Percentiles rank a stretch among this genome's conserved stretches.
Conservation (phyloP, 2,329 filamentous ascomycete genomes). For the Dactylellina parvicollis region DNA sequence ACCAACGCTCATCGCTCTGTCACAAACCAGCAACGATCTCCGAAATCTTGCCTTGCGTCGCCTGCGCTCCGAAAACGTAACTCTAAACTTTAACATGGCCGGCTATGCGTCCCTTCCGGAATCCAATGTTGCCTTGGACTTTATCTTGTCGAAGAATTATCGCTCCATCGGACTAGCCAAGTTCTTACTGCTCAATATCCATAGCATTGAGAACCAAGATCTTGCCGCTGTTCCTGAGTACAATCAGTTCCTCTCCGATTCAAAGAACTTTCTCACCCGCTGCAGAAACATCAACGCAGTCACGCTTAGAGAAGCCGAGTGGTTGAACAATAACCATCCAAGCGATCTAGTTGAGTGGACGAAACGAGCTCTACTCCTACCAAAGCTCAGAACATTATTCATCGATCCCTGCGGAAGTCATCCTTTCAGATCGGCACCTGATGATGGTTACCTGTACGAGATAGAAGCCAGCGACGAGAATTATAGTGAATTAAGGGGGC, state of each 20-base stretch:
- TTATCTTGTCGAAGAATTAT: neutral
- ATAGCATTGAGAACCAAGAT: slow-evolving; percentile 4
- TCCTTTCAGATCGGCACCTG: too few relatives aligned
- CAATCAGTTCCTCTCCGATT: neutral
- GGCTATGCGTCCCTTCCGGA: neutral
- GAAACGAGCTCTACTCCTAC: neutral
- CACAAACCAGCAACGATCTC: slow-evolving; percentile 6
- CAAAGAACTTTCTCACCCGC: neutral
- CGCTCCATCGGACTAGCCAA: slow-evolving; percentile 8
- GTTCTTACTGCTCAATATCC: slow-evolving; percentile 11
- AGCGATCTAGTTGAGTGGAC: slow-evolving; percentile 12
- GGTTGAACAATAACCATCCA: neutral
- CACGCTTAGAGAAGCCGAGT: neutral
- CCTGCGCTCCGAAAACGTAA: slow-evolving; percentile 17
- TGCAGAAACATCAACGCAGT: slow-evolving; percentile 4
- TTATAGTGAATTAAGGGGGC: neutral
- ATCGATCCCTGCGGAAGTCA: too few relatives aligned
- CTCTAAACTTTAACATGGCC: slow-evolving; percentile 15
- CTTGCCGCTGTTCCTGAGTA: neutral
- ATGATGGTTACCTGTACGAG: slow-evolving; percentile 25
- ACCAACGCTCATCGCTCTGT: slow-evolving; percentile 5
- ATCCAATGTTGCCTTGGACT: neutral
- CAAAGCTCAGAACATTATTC: slow-evolving; percentile 16
- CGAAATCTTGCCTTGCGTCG: slow-evolving; percentile 8
- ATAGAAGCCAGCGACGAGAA: neutral